Evolutionary conservation across 768 basidiomycete genomes (phyloP), one percentile per base, ranked within the genome.

Genomic region (Leucocoprinus birnbaumii): DNA sequence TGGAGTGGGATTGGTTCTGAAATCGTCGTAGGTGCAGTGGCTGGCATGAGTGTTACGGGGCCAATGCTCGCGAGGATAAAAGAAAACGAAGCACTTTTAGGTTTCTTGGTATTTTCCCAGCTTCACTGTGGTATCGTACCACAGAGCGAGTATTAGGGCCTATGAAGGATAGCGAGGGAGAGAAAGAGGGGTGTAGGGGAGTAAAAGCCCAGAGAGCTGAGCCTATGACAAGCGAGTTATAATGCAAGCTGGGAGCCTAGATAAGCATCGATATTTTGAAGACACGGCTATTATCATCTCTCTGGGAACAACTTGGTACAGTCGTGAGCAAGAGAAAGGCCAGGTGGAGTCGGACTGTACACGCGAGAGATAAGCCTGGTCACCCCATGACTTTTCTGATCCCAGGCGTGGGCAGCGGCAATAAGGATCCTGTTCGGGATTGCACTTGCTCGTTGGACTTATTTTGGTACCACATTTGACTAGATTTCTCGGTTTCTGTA

Each of bases 1-100:
- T 73, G 66, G 51, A 67, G 57, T 40, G 65, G 62, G 26, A 51
- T 31, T 26, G 37, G 47, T 6, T 48, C 52, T 26, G 31, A 11
- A 31, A 11, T 11, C 11, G 31, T 31, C 31, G 31, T 31, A 11
- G 31, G 31, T 31, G 31, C 31, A 5, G 25, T 25, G 45, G 9
- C 45, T 25, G 22, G 6, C 25, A 27, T 3, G 7, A 16, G 2
- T 16, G 27, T 24, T 16, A 10, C 24, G 4, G 45, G n/a, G 6
- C 16, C 13, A 25, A 25, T 25, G 8, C 13, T 46, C 14, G 45
- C 2, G 14, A 26, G 13, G 22, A 24, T 25, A n/a, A 22, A 3
- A 13, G 11, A 46, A 7, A 26, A 46, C 5, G 18, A 5, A 16
- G 13, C 7, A 41, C 8, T 41, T 16, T 19, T 41, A 19, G 40